These are phyloP conservation scores for Plasmodium blacklocki DNA, from an alignment of 169 alveolate species.

Conservation along the genomic window DNA sequence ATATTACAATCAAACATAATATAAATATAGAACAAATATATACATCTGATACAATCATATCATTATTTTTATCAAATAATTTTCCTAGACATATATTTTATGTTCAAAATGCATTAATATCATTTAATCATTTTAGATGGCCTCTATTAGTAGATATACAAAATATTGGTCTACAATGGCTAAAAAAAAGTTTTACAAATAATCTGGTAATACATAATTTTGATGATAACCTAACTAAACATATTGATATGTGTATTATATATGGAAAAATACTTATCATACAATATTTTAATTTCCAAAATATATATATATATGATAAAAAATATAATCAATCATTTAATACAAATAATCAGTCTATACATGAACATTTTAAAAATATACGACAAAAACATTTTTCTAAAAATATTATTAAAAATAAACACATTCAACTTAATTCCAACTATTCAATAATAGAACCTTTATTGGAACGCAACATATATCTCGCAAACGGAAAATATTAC, in stretches of 20 bases:
- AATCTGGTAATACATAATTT: constrained; percentile 67
- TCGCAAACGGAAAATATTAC: constrained; percentile 65
- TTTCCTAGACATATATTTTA: constrained; percentile 72
- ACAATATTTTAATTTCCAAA: constrained; percentile 66
- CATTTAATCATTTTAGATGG: constrained; percentile 75
- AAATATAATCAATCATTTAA: constrained; percentile 30
- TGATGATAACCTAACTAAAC: constrained; percentile 73
- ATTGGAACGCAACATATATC: constrained; percentile 38
- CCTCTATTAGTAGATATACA: constrained; percentile 51
- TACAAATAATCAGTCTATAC: constrained; percentile 9
- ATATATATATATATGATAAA: constrained; percentile 65
- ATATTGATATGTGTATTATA: constrained; percentile 74
- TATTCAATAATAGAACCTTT: constrained; percentile 48
- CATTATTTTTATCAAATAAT: constrained; percentile 64
- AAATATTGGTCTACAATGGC: constrained; percentile 62
- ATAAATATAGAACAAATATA: constrained; percentile 59
- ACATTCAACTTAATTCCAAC: constrained; percentile 46
- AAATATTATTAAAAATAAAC: constrained; percentile 30
- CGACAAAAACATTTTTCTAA: neutral
- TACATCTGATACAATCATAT: constrained; percentile 56
- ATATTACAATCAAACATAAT: constrained; percentile 41
- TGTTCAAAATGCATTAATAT: constrained; percentile 70
- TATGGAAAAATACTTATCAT: constrained; percentile 67
- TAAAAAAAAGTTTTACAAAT: constrained; percentile 65
- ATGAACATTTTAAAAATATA: constrained; percentile 35